These are phyloP conservation scores for Symbiotaphrina buchneri DNA, from an alignment of 495 filamentous ascomycete genomes.

Conservation along the genomic window DNA sequence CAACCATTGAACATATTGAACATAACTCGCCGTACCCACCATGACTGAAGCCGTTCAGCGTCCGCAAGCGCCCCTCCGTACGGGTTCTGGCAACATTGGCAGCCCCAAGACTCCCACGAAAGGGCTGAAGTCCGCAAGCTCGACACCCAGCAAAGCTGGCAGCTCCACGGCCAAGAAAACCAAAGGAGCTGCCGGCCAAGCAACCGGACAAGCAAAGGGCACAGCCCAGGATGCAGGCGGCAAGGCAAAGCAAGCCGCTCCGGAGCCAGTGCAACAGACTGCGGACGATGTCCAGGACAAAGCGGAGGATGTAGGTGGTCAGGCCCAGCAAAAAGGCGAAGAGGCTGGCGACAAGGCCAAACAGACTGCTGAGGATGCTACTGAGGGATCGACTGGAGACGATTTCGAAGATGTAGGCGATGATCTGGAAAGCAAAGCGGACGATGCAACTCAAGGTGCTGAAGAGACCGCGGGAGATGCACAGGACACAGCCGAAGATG, in stretches of 20 bases:
- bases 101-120: too few relatives aligned
- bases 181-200: conserved; percentile 3
- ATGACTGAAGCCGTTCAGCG: too few relatives aligned
- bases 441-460: conserved; percentile 6
- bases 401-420: too few relatives aligned
- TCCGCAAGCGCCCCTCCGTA: too few relatives aligned
- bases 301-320: conserved; percentile 6
- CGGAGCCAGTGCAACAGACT: not conserved
- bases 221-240: conserved; percentile 6
- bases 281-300: conserved; percentile 5
- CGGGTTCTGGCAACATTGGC: too few relatives aligned
- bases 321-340: not conserved
- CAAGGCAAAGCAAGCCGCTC: conserved; percentile 5
- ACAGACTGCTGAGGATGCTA: conserved; percentile 5
- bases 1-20: too few relatives aligned
- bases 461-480: conserved; percentile 4
- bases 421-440: conserved; percentile 4
- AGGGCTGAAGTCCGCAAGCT: not conserved
- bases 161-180: not conserved
- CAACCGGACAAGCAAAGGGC: conserved; percentile 5
- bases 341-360: conserved; percentile 4
- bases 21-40: too few relatives aligned
- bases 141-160: not conserved
- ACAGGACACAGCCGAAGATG: conserved; percentile 7
- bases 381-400: conserved; percentile 6